Conservation (phyloP, 345 rosid genomes). For the Ceriops decandra region DNA sequence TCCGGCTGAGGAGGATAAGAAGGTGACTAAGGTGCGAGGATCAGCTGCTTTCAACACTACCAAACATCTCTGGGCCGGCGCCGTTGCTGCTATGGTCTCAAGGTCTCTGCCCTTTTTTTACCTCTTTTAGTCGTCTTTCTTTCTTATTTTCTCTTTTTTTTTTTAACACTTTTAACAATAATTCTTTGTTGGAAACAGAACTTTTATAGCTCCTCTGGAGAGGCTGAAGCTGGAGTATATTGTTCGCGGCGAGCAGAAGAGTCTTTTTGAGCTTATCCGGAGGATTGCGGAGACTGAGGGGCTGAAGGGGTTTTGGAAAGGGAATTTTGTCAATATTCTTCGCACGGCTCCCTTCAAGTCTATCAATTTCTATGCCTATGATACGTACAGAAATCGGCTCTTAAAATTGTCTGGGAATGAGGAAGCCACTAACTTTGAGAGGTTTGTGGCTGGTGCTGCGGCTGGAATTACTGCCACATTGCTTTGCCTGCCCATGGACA, state of each 20-base stretch:
- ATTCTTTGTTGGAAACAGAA: conserved; percentile 39
- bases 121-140: not conserved
- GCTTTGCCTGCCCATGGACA: conserved; percentile 91
- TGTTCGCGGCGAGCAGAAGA: conserved; percentile 71
- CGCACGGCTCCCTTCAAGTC: conserved; percentile 96
- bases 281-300: conserved; percentile 63
- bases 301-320: conserved; percentile 88
- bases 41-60: conserved; percentile 63
- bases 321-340: conserved; percentile 83
- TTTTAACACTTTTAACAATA: not conserved
- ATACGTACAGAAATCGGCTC: conserved; percentile 67
- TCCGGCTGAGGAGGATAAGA: conserved; percentile 15
- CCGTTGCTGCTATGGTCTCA: conserved; percentile 84
- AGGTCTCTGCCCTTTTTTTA: conserved; percentile 37
- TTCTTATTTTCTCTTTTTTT: not conserved
- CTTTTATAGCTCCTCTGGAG: conserved; percentile 86
- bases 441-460: conserved; percentile 89
- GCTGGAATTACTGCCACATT: conserved; percentile 92
- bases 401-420: conserved; percentile 58
- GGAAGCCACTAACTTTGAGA: conserved; percentile 76
- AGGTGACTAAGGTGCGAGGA: conserved; percentile 24
- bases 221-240: conserved; percentile 86
- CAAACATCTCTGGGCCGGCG: conserved; percentile 89
- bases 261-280: conserved; percentile 55
- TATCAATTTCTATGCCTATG: conserved; percentile 88